These are phyloP conservation scores for Didymella pinodella DNA, from an alignment of 2,329 filamentous ascomycete genomes.

Conservation along the genomic window DNA sequence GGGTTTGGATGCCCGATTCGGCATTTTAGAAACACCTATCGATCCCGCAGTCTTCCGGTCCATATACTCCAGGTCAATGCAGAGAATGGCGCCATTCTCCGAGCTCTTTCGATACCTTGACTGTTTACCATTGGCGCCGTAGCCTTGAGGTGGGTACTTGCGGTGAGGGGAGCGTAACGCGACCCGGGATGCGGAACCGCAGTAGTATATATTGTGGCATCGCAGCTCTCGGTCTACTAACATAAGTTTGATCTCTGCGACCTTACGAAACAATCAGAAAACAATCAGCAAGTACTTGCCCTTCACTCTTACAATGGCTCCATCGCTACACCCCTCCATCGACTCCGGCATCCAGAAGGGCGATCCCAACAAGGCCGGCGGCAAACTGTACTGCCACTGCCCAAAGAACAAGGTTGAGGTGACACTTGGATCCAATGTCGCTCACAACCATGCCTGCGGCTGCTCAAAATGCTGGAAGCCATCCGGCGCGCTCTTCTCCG, in stretches of 20 bases:
- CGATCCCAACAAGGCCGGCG: conserved; percentile 63
- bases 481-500: conserved; percentile 67
- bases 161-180: conserved; percentile 6
- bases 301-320: conserved; percentile 33
- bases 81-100: conserved; percentile 11
- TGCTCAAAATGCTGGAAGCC: conserved; percentile 79
- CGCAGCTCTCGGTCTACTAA: neutral
- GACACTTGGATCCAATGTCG: conserved; percentile 64
- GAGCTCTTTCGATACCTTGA: neutral
- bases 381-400: conserved; percentile 70
- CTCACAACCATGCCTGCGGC: conserved; percentile 75
- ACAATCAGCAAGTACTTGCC: conserved; percentile 21
- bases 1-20: conserved; percentile 6
- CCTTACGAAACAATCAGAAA: conserved; percentile 1
- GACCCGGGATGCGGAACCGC: conserved; percentile 23
- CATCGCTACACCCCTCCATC: conserved; percentile 67
- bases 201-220: conserved; percentile 17
- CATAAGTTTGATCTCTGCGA: conserved; percentile 1
- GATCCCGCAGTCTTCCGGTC: conserved; percentile 5
- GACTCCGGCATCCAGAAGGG: conserved; percentile 69
- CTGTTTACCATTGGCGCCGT: neutral
- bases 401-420: conserved; percentile 64
- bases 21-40: conserved; percentile 10
- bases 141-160: conserved; percentile 7
- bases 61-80: neutral